These are phyloP conservation scores for Wickerhamomyces sydowiorum DNA, from an alignment of 805 yeast species.

Conservation along the genomic window DNA sequence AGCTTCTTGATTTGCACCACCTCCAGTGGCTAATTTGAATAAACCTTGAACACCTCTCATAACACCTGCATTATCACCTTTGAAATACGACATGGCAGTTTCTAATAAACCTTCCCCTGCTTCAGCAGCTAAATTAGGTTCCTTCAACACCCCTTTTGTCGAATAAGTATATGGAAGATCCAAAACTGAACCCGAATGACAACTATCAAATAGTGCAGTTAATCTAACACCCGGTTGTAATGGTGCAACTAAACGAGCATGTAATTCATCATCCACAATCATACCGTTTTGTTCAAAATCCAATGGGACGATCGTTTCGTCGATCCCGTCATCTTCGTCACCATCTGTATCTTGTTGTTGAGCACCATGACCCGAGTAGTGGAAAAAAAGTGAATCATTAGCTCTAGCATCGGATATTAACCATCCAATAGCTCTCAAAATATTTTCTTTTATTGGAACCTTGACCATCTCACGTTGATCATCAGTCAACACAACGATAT, in stretches of 20 bases:
- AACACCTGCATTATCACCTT: slow-evolving; percentile 46
- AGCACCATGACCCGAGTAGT: slow-evolving; percentile 87
- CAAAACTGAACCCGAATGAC: slow-evolving; percentile 80
- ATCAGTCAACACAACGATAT: slow-evolving; percentile 57
- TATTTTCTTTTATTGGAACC: slow-evolving; percentile 65
- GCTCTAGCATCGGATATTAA: slow-evolving; percentile 66
- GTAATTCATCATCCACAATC: slow-evolving; percentile 70
- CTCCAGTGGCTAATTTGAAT: slow-evolving; percentile 32
- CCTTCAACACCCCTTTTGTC: slow-evolving; percentile 78
- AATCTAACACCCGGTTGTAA: slow-evolving; percentile 69
- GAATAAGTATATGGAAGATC: slow-evolving; percentile 80
- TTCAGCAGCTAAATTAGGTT: slow-evolving; percentile 72
- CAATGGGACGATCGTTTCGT: slow-evolving; percentile 68
- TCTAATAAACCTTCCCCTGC: slow-evolving; percentile 62
- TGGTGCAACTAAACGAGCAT: slow-evolving; percentile 62
- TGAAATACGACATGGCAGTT: slow-evolving; percentile 53
- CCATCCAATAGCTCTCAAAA: slow-evolving; percentile 79
- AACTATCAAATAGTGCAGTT: slow-evolving; percentile 78
- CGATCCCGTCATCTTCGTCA: slow-evolving; percentile 71
- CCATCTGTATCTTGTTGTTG: slow-evolving; percentile 63
- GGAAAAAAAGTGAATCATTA: slow-evolving; percentile 75
- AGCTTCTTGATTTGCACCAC: slow-evolving; percentile 30
- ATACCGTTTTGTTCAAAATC: slow-evolving; percentile 66
- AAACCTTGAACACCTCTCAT: slow-evolving; percentile 37
- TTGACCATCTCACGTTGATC: slow-evolving; percentile 41